Base-by-base conservation (phyloP, 2,329 filamentous ascomycete genomes). In the Trichoderma pleuroti region DNA sequence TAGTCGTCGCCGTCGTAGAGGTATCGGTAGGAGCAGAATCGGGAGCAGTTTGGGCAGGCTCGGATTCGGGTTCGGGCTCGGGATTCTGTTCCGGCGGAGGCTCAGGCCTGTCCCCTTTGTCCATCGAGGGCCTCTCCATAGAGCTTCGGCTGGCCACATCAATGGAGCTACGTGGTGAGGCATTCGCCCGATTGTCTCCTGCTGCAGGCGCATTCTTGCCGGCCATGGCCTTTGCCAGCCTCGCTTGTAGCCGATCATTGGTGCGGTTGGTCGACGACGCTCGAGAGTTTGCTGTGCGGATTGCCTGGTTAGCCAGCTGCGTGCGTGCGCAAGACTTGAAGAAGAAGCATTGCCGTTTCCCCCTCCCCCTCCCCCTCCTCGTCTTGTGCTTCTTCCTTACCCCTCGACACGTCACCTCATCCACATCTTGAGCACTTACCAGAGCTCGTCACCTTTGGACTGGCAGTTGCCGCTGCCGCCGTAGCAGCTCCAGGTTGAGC, bases 161-260 rank as follows among this genome's bases (percentile, higher is more conserved):
- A 82, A 78, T 71, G 8, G 81, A 82, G 70, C 77, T 80, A 32
- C 81, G 78, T 8, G 80, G 80, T 36, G 81, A 82, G 21, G 73
- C 42, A 9, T 60, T 61, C 12, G 28, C 85, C 82, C 65, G 86
- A 81, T n/a, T 86, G 87, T 6, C 84, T 80, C 26, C 83, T 75
- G 63, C 60, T 14, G 68, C 73, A 14, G 73, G 70, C 34, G 74
- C 72, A 66, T 86, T 87, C 77, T 92, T 93, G 71, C 91, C 91
- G 4, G 91, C 93, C 76, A 98, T 89, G 34, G 94, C 96, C 77
- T 93, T 93, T 34, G 95, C 95, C 72, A 99, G 86, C 72, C 94
- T 88, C 79, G 97, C 94, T 78, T 98, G 94, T 56, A 99, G 84
- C 66, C 94, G 89, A 76, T 97, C 94, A 74, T 72, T 72, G 32